These are phyloP conservation scores for Fusarium miscanthi DNA, from an alignment of 2,329 filamentous ascomycete species.

Conservation along the genomic window DNA sequence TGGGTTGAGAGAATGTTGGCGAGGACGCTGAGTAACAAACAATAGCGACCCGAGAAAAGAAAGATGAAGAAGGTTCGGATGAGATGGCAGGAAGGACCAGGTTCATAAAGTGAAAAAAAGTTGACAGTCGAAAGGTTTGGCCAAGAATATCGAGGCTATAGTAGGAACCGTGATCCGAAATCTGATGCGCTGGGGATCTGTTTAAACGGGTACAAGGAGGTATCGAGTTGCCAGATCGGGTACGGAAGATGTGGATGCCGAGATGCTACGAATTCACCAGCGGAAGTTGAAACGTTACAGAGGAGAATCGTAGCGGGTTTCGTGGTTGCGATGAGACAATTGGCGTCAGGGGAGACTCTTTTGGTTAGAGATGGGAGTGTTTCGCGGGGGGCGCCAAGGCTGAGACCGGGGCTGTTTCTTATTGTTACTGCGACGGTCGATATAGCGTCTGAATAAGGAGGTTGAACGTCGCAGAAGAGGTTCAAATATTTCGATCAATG, in stretches of 20 bases:
- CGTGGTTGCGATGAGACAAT: constrained; percentile 40
- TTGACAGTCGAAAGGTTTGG: not conserved
- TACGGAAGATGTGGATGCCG: constrained; percentile 36
- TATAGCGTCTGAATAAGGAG: constrained; percentile 22
- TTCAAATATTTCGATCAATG: not conserved
- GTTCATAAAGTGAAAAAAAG: constrained; percentile 38
- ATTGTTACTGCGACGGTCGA: constrained; percentile 17
- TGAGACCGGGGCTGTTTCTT: constrained; percentile 14
- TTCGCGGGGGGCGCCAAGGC: constrained; percentile 35
- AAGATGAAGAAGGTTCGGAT: constrained; percentile 26
- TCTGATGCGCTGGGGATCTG: constrained; percentile 28
- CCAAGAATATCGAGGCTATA: constrained; percentile 11
- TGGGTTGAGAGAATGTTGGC: constrained; percentile 16
- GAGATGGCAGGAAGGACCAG: constrained; percentile 19
- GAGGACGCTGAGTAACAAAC: constrained; percentile 34
- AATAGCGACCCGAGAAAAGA: constrained; percentile 40
- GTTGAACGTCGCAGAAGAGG: constrained; percentile 29
- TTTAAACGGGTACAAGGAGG: constrained; percentile 25
- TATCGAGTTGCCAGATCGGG: constrained; percentile 22
- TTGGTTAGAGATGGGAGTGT: constrained; percentile 27
- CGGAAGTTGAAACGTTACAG: constrained; percentile 45
- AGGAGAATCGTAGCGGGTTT: constrained; percentile 25
- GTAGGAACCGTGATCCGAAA: constrained; percentile 32
- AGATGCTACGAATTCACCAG: constrained; percentile 26
- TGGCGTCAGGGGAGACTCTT: constrained; percentile 35